Conservation (phyloP, 495 filamentous ascomycete genomes). For the Penicillium taxi region DNA sequence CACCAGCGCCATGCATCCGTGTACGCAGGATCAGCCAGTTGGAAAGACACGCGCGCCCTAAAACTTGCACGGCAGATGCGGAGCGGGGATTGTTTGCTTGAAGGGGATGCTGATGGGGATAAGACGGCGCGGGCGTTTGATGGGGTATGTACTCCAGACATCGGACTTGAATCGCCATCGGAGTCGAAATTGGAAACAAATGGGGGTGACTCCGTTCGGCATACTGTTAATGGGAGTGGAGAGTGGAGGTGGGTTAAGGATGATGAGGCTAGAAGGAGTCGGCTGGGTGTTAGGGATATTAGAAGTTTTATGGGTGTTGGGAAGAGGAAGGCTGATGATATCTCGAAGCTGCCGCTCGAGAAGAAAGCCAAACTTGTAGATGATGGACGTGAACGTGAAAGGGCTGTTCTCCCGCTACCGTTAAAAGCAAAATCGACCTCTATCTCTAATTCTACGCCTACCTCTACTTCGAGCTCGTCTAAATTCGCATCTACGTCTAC, state of each 20-base stretch:
- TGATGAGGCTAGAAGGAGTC: constrained; percentile 9
- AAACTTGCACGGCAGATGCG: constrained; percentile 65
- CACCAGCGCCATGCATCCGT: constrained; percentile 66
- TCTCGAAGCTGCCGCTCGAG: neutral
- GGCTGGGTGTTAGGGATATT: constrained; percentile 31
- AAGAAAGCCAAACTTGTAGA: constrained; percentile 7
- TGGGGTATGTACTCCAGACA: constrained; percentile 11
- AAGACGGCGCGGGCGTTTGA: constrained; percentile 12
- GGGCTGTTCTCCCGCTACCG: too few species aligned
- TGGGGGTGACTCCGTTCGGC: too few species aligned
- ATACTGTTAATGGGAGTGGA: constrained; percentile 1
- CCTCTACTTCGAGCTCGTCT: too few species aligned
- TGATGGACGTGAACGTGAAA: neutral
- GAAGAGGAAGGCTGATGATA: constrained; percentile 19
- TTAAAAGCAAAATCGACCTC: too few species aligned
- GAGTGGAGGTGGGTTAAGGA: constrained; percentile 15
- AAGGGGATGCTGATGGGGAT: neutral
- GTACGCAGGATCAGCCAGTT: constrained; percentile 52
- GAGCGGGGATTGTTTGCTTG: constrained; percentile 11
- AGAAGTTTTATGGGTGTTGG: constrained; percentile 29
- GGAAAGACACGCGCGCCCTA: constrained; percentile 57
- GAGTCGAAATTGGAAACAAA: neutral
- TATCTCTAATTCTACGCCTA: neutral
- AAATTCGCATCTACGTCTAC: neutral
- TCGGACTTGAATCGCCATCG: constrained; percentile 1